phyloP scores from a whole-genome alignment of 2,329 filamentous ascomycete genomes.

The Dactylellina parvicollis region DNA sequence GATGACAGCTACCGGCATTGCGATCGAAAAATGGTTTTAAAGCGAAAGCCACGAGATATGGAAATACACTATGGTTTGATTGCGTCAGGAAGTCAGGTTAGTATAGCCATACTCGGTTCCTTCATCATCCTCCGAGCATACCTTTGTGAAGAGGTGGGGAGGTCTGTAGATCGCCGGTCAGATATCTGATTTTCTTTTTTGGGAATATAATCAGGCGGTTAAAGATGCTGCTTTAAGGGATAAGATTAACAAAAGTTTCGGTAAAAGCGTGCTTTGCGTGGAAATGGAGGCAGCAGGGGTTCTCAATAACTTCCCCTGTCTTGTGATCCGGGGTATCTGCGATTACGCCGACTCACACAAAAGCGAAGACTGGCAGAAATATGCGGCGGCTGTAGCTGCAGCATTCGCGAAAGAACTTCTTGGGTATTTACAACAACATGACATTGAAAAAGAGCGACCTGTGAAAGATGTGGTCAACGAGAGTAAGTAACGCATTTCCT shows the following conservation, averaged over 20 bases:
- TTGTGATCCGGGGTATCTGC: slow-evolving; percentile 47
- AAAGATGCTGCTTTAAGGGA: slow-evolving; percentile 4
- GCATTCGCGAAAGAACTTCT: slow-evolving; percentile 16
- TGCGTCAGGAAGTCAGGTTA: too few species aligned
- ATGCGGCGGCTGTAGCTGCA: slow-evolving; percentile 40
- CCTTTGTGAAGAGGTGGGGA: too few species aligned
- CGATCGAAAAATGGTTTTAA: not conserved
- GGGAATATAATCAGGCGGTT: slow-evolving; percentile 6
- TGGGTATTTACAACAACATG: not conserved
- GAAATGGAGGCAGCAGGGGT: slow-evolving; percentile 7
- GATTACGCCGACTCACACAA: slow-evolving; percentile 56
- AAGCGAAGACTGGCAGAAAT: slow-evolving; percentile 53
- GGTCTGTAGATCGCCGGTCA: too few species aligned
- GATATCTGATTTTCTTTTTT: too few species aligned
- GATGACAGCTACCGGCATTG: not conserved
- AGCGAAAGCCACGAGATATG: slow-evolving; percentile 1
- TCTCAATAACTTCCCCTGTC: not conserved
- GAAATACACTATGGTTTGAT: too few species aligned
- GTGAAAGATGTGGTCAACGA: not conserved
- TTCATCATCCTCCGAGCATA: too few species aligned
- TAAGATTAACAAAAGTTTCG: not conserved
- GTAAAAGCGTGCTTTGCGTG: not conserved
- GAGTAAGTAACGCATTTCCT: too few species aligned
- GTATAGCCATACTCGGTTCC: too few species aligned
- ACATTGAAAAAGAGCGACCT: not conserved